Base-by-base conservation (phyloP, 2,329 filamentous ascomycete species). In the Corniculantispora saksenae region DNA sequence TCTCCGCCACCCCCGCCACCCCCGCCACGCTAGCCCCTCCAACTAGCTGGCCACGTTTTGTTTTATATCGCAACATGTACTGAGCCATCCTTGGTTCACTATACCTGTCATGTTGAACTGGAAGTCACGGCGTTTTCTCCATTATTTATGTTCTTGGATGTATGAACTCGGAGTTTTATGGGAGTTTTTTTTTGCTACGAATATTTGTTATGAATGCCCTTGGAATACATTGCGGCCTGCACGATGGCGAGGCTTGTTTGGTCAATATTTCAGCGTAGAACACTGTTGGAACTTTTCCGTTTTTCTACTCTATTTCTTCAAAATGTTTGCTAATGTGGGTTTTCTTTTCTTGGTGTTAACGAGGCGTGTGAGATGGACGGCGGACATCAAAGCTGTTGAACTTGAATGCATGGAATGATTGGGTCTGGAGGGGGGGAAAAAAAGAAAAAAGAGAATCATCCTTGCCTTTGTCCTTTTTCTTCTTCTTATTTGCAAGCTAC, bases 231-330 rank as follows among this genome's bases (percentile, higher is more conserved):
- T 47, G n/a, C 13, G 45, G 61, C 48, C 38, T 45, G 35, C 38
- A 47, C 15, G 40, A 21, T n/a, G 50, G 61, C 61, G 48, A 54
- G 59, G 59, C 23, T 54, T 62, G 21, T 35, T 27, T 53, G 35
- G 13, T 45, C 38, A 47, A 7, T 23, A 55, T 62, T 54, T 54
- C 25, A 62, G 59, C 59, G 48, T 62, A 62, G 48, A 62, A 12
- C 8, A 7, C n/a, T 55, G 32, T 54, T 61, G 35, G 50, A 47
- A 23, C 23, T 57, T 19, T 62, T 23, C 32, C 32, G 32, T 25
- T 45, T 19, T 21, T n/a, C n/a, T n/a, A n/a, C n/a, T n/a, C n/a
- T n/a, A n/a, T n/a, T 53, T 17, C 23, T 47, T 47, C 25, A 25
- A 43, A 19, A 43, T 9, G 4, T 56, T 51, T 61, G 21, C 40